Evolutionary conservation across 306 rosid species (phyloP), one percentile per base, ranked within the genome.

Genomic region (Begonia loranthoides): DNA sequence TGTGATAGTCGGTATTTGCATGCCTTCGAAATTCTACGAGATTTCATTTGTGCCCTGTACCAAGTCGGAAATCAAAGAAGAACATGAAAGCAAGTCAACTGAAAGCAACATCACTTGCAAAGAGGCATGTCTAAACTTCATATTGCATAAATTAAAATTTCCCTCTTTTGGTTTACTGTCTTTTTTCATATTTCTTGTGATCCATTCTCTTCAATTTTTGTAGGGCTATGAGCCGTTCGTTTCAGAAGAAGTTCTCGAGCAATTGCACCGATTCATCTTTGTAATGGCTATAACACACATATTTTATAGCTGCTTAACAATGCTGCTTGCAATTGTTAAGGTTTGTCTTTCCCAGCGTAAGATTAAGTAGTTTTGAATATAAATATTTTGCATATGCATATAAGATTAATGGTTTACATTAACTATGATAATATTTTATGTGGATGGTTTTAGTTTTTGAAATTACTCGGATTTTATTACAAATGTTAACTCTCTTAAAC

Each of bases 171-270:
- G 36, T 28, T 28, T 5, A 28, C 36, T 28, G 22, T 28, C 5
- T 28, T 28, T 28, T 28, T 0, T 28, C 9, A 28, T 28, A 3
- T 28, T 28, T 28, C 36, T 28, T 28, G 36, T 28, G 36, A 28
- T 4, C 9, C 6, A 7, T 28, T 49, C 52, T 21, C 48, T 64
- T 43, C 53, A 55, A 50, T 57, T 38, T 60, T 12, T 24, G 21
- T 83, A 90, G 99, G 99, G 90, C 65, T 68, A 80, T 55, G 99
- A 86, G 64, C 99, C 99, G 45, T 86, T 90, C 64, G 92, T 90
- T 56, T 90, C 99, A 1, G 82, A 86, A 63, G 66, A 86, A 76
- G 99, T 95, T 55, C 94, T 90, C 57, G 99, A 90, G 78, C 99
- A 90, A 70, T 75, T 90, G 87, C 99, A 90, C 57, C 87, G 99